These are phyloP conservation scores for Cyclotella choctawhatcheeana DNA, from an alignment of 108 stramenopile genomes.

Conservation along the genomic window DNA sequence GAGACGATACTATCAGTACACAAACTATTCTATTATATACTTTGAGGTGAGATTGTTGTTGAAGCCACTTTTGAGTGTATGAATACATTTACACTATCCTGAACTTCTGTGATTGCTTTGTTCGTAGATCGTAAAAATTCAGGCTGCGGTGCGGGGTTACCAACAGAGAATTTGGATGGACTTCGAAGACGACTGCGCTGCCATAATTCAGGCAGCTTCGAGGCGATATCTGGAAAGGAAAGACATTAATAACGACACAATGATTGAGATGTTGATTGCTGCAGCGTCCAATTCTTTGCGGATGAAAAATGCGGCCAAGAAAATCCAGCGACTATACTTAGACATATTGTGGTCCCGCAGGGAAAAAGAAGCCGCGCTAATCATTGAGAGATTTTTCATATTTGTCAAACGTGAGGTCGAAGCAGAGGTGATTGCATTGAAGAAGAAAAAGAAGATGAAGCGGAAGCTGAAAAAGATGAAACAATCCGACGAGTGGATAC, in stretches of 20 bases:
- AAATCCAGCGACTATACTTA: slow-evolving; percentile 75
- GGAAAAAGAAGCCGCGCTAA: slow-evolving; percentile 45
- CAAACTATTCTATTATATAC: slow-evolving; percentile 69
- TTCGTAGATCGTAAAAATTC: slow-evolving; percentile 66
- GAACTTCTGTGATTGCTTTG: slow-evolving; percentile 15
- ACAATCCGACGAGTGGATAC: slow-evolving; percentile 61
- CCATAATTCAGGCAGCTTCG: slow-evolving; percentile 70
- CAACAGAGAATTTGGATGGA: slow-evolving; percentile 50
- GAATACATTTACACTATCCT: no score
- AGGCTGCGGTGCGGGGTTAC: slow-evolving; percentile 69
- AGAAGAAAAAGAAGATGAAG: slow-evolving; percentile 60
- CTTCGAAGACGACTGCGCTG: slow-evolving; percentile 68
- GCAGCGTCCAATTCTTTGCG: slow-evolving; percentile 50
- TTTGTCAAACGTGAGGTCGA: slow-evolving; percentile 55
- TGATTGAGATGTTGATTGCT: slow-evolving; percentile 43
- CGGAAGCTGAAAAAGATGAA: slow-evolving; percentile 47
- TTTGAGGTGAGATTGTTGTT: slow-evolving; percentile 27
- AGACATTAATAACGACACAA: slow-evolving; percentile 38
- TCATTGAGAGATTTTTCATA: slow-evolving; percentile 55
- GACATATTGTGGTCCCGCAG: slow-evolving; percentile 47
- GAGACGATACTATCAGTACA: slow-evolving; percentile 74
- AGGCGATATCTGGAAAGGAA: slow-evolving; percentile 63
- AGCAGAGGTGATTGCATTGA: slow-evolving; percentile 44
- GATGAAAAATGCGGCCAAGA: slow-evolving; percentile 65
- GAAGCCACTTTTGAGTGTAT: background rate